Percentiles rank a stretch among this genome's conserved stretches.
Evolutionary conservation across 805 yeast genomes (phyloP).

Genomic region (Starmera caribaea): DNA sequence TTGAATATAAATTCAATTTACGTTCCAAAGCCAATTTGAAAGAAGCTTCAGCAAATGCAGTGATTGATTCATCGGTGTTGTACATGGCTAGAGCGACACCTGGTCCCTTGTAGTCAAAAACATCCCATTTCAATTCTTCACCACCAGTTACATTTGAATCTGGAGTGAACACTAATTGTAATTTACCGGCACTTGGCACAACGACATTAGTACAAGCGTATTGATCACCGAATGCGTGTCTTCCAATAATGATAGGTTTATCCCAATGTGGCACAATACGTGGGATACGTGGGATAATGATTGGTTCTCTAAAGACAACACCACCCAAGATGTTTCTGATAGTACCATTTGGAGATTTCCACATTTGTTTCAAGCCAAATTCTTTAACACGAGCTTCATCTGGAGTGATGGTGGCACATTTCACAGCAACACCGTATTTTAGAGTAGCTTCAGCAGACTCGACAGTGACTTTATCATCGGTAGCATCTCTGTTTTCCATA

Average conservation of each 20-base stretch:
- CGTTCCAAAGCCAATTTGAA: conserved; percentile 79
- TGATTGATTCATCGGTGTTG: conserved; percentile 87
- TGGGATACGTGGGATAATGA: conserved; percentile 82
- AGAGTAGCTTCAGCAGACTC: conserved; percentile 88
- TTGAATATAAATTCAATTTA: conserved; percentile 70
- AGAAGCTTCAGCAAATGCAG: conserved; percentile 87
- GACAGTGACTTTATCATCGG: conserved; percentile 79
- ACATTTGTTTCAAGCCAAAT: conserved; percentile 87
- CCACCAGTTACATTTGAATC: conserved; percentile 38
- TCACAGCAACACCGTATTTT: conserved; percentile 86
- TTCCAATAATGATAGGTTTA: conserved; percentile 90
- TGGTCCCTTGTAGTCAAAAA: conserved; percentile 58
- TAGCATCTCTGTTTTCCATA: conserved; percentile 75
- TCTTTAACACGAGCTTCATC: conserved; percentile 93
- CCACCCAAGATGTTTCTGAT: conserved; percentile 94
- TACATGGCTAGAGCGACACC: conserved; percentile 87
- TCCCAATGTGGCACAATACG: conserved; percentile 88
- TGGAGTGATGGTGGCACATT: conserved; percentile 98
- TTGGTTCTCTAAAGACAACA: conserved; percentile 95
- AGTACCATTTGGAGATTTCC: conserved; percentile 97
- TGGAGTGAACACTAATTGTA: conserved; percentile 72
- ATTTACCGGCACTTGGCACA: conserved; percentile 68
- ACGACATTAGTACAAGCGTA: conserved; percentile 87
- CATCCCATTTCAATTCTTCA: conserved; percentile 44
- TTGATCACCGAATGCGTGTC: conserved; percentile 97